Evolutionary conservation across 495 filamentous ascomycete genomes (phyloP).

Genomic region (Evansstolkia leycettana): DNA sequence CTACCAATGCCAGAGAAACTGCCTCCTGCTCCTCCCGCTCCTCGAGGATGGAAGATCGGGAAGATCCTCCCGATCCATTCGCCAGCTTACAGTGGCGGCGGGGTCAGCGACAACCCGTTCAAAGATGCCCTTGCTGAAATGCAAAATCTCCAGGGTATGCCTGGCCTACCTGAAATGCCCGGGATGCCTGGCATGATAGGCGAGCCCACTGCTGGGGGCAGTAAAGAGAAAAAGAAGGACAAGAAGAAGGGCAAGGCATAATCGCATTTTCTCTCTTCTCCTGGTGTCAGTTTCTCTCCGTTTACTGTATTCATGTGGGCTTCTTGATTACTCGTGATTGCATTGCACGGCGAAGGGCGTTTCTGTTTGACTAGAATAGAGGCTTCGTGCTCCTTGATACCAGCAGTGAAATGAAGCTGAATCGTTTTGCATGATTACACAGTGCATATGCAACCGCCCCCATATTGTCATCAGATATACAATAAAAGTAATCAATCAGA

Average conservation of each 20-base stretch:
- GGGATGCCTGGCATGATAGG: conserved; percentile 30
- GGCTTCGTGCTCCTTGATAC: conserved; percentile 10
- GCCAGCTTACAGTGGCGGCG: conserved; percentile 81
- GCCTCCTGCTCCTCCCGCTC: conserved; percentile 60
- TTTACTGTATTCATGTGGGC: background rate
- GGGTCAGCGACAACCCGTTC: conserved; percentile 90
- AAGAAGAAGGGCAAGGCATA: conserved; percentile 37
- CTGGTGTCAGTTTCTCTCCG: background rate
- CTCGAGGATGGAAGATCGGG: conserved; percentile 86
- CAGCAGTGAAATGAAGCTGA: conserved; percentile 1
- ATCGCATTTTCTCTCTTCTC: too few relatives aligned
- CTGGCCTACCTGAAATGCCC: conserved; percentile 34
- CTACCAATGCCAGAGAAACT: conserved; percentile 54
- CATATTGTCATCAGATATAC: too few relatives aligned
- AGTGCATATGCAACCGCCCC: conserved; percentile 1
- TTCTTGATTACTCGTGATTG: conserved; percentile 12
- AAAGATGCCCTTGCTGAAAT: conserved; percentile 98
- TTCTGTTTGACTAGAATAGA: conserved; percentile 9
- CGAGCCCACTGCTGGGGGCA: conserved; percentile 13
- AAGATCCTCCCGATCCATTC: conserved; percentile 74
- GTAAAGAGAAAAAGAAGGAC: conserved; percentile 35
- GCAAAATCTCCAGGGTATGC: conserved; percentile 47
- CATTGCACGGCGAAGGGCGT: conserved; percentile 29
- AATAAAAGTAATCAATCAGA: too few relatives aligned
- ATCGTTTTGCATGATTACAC: background rate